Conservation (phyloP, 2,329 filamentous ascomycete species). For the Ceratocystis harringtonii region DNA sequence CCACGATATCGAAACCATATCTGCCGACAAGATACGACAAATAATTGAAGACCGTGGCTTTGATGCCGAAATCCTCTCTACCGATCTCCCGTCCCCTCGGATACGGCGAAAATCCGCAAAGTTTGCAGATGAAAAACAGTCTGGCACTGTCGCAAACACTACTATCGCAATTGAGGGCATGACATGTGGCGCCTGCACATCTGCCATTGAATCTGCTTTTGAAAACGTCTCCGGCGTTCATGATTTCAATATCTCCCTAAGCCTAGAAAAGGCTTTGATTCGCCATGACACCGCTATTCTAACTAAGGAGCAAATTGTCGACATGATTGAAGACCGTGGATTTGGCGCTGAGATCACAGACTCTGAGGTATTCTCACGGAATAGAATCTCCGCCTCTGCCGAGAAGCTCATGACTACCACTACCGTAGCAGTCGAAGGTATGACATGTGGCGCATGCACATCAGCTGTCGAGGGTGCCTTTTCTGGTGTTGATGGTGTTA, state of each 20-base stretch:
- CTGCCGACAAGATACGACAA: conserved; percentile 62
- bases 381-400: conserved; percentile 15
- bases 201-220: conserved; percentile 68
- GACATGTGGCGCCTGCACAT: conserved; percentile 84
- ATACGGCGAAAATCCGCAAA: conserved; percentile 23
- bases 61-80: conserved; percentile 75
- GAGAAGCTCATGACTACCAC: conserved; percentile 45
- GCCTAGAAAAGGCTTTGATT: conserved; percentile 74
- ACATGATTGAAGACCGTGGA: conserved; percentile 54
- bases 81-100: conserved; percentile 50
- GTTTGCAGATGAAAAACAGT: conserved; percentile 13
- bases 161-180: conserved; percentile 72
- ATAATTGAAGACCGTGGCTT: conserved; percentile 88
- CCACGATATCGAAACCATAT: conserved; percentile 63
- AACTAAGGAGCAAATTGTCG: conserved; percentile 38
- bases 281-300: conserved; percentile 53
- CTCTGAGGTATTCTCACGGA: conserved; percentile 36
- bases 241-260: conserved; percentile 64
- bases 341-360: conserved; percentile 71
- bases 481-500: conserved; percentile 56
- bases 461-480: conserved; percentile 80
- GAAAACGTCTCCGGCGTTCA: conserved; percentile 58
- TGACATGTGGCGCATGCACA: conserved; percentile 96
- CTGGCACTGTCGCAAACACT: conserved; percentile 40
- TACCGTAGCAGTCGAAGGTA: conserved; percentile 80